Evolutionary conservation across 1,284 basidiomycete genomes (phyloP).

Genomic region (Ustilago esculenta): DNA sequence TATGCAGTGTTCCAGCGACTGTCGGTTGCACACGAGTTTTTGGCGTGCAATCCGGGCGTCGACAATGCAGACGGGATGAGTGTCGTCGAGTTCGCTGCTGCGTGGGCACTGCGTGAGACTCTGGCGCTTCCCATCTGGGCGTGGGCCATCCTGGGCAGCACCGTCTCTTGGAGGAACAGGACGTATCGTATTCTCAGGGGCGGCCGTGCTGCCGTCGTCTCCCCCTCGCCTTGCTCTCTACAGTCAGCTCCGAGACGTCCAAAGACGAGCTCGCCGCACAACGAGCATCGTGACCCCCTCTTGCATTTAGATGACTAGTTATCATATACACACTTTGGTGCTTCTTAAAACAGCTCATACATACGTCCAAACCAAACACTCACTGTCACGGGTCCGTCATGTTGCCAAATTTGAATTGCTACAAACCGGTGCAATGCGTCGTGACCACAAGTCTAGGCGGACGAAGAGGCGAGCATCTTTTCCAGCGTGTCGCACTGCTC

Average conservation of each 20-base stretch:
- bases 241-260: slow-evolving; percentile 8
- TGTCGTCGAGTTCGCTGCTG: slow-evolving; percentile 29
- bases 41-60: slow-evolving; percentile 31
- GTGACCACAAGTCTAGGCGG: slow-evolving; percentile 4
- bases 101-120: slow-evolving; percentile 59
- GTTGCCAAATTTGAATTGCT: too few species aligned
- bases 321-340: not conserved
- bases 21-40: slow-evolving; percentile 34
- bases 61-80: slow-evolving; percentile 21
- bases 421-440: too few species aligned
- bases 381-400: slow-evolving; percentile 4
- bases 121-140: slow-evolving; percentile 65
- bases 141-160: slow-evolving; percentile 61
- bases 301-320: slow-evolving; percentile 10
- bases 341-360: not conserved
- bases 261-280: not conserved
- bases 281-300: slow-evolving; percentile 22
- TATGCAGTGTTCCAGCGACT: slow-evolving; percentile 31
- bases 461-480: slow-evolving; percentile 29
- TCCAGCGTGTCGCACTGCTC: slow-evolving; percentile 72
- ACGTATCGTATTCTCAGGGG: slow-evolving; percentile 38
- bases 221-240: slow-evolving; percentile 1
- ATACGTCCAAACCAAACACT: too few species aligned
- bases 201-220: slow-evolving; percentile 36
- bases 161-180: slow-evolving; percentile 45